A percentile compares a stretch with the other conserved stretches of the same genome.
phyloP scores from a whole-genome alignment of 2,329 filamentous ascomycete species.

The Onygena corvina region DNA sequence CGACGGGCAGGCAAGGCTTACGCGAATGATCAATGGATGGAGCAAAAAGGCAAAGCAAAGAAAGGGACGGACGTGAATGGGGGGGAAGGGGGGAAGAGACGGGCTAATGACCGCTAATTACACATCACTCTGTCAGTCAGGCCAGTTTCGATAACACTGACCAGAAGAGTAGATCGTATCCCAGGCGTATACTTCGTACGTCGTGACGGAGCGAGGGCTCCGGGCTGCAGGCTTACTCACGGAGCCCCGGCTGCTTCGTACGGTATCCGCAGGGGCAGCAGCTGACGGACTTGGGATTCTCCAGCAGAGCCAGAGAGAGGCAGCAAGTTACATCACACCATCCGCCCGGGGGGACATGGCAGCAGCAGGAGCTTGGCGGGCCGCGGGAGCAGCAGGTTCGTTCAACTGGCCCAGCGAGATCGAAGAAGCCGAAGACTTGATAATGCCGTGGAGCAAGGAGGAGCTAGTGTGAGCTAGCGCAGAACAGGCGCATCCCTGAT shows the following conservation, averaged over 20 bases:
- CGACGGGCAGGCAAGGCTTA: constrained; percentile 4
- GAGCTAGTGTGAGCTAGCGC: constrained; percentile 7
- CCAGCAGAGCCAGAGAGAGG: background rate
- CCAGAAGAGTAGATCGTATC: background rate
- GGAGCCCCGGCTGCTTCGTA: constrained; percentile 4
- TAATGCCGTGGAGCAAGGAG: constrained; percentile 5
- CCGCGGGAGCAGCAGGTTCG: constrained; percentile 1
- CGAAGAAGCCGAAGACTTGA: constrained; percentile 6
- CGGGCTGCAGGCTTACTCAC: constrained; percentile 3
- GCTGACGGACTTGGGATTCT: background rate
- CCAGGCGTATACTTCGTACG: constrained; percentile 5
- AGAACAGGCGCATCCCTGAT: constrained; percentile 7
- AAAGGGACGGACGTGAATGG: background rate
- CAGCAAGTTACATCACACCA: constrained; percentile 3
- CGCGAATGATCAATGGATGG: constrained; percentile 9
- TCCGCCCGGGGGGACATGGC: background rate
- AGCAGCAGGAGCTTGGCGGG: constrained; percentile 2
- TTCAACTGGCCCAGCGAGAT: background rate
- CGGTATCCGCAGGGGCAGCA: constrained; percentile 6
- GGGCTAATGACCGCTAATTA: constrained; percentile 7
- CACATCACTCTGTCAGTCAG: constrained; percentile 3
- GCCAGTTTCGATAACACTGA: constrained; percentile 6
- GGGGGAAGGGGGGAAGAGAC: too few relatives aligned
- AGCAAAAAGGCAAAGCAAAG: constrained; percentile 7
- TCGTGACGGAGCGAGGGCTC: background rate